Base-by-base conservation (phyloP, 2,329 filamentous ascomycete genomes). In the Diaporthe destruens region DNA sequence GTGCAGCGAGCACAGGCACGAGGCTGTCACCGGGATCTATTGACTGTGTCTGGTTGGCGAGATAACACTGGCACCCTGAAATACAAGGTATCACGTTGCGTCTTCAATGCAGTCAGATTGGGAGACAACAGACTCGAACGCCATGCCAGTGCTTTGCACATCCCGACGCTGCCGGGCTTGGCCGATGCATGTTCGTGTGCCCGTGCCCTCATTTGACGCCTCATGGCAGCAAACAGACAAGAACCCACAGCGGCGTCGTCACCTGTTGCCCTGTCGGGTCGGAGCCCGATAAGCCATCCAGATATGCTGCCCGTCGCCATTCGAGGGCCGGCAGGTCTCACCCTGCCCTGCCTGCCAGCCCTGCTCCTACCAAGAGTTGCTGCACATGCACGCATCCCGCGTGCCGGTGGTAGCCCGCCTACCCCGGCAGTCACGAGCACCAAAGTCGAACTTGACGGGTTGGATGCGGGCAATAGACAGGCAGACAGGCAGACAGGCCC, bases 321-420 rank as follows among this genome's bases (percentile, higher is more conserved):
- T 49, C 71, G 51, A 61, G 69, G 69, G 29, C 32, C 70, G 51
- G 72, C 47, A 54, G 65, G 74, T 74, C 55, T 74, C 71, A 72
- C 72, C 69, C 65, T 72, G 29, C 51, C 29, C 71, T 70, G 69
- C 69, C 65, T 72, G 29, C 51, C 29, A 29, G 29, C 29, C 29
- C 29, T 29, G 29, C 51, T 36, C 34, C 57, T 54, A 66, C 69
- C 54, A 53, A n/a, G 44, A 68, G 36, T 12, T 47, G 25, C n/a
- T 32, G 51, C 71, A 57, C 47, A 57, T 53, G 73, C 71, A 61
- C 53, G 36, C 56, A 55, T 72, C 70, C 69, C 51, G 63, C 56
- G 49, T 59, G 23, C 70, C 56, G 56, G 53, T 72, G 55, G 34
- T 71, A 69, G 56, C 55, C 61, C 66, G 47, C 25, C 57, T 42